Evolutionary conservation across 495 filamentous ascomycete species (phyloP).

Genomic region (Annulohypoxylon bovei): DNA sequence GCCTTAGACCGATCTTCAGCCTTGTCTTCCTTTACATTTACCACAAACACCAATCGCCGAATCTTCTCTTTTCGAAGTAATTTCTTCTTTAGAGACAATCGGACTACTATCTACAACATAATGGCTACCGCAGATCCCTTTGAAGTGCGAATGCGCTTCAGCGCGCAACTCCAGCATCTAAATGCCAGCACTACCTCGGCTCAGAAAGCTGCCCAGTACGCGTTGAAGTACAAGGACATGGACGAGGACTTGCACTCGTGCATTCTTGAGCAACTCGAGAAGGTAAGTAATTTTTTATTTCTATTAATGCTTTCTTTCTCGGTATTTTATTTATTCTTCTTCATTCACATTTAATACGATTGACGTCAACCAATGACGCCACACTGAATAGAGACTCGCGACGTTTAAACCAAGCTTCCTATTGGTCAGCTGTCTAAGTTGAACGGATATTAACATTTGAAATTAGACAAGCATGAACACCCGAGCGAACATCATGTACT

Average conservation of each 20-base stretch:
- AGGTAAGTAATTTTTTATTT: conserved; percentile 59
- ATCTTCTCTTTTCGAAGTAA: neutral
- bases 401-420: neutral
- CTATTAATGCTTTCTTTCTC: neutral
- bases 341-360: neutral
- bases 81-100: neutral
- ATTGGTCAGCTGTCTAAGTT: neutral
- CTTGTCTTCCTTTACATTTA: neutral
- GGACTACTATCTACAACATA: conserved; percentile 29
- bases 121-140: conserved; percentile 96
- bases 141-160: conserved; percentile 98
- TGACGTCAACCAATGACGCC: neutral
- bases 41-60: neutral
- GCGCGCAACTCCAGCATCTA: conserved; percentile 82
- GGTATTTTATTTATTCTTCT: neutral
- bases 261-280: conserved; percentile 93
- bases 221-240: conserved; percentile 88
- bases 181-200: conserved; percentile 88
- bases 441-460: neutral
- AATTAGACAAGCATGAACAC: conserved; percentile 90
- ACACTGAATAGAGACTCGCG: neutral
- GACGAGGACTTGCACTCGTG: conserved; percentile 97
- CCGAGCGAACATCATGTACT: conserved; percentile 98
- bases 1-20: conserved; percentile 5
- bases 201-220: conserved; percentile 94